Conservation (phyloP, 768 basidiomycete genomes). For the Leccinum ochraceum region DNA sequence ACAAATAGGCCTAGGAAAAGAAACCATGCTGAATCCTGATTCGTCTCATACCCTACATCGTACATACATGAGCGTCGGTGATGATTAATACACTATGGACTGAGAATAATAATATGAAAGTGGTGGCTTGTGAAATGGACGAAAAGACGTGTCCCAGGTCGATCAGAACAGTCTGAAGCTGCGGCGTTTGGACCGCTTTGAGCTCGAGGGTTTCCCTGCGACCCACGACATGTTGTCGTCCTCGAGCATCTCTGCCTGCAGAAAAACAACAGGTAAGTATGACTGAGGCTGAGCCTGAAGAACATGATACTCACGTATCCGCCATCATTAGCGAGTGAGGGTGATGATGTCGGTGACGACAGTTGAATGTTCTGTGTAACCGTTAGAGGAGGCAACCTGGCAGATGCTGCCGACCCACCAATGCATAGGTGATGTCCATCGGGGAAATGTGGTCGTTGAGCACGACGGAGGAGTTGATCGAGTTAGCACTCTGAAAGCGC, state of each 20-base stretch:
- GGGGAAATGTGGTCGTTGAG: slow-evolving; percentile 21
- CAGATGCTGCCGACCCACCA: slow-evolving; percentile 17
- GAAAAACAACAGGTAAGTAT: background rate
- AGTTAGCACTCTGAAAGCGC: slow-evolving; percentile 21
- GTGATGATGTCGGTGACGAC: slow-evolving; percentile 10
- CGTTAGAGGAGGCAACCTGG: background rate
- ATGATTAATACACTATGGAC: slow-evolving; percentile 5
- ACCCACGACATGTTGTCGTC: slow-evolving; percentile 33
- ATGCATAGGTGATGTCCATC: slow-evolving; percentile 21
- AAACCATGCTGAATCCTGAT: background rate
- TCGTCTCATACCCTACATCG: slow-evolving; percentile 7
- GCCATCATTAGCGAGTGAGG: background rate
- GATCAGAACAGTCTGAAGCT: slow-evolving; percentile 15
- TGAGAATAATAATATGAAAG: slow-evolving; percentile 6
- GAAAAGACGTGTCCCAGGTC: background rate
- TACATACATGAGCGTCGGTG: slow-evolving; percentile 12
- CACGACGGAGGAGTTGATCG: slow-evolving; percentile 13
- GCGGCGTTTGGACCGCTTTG: slow-evolving; percentile 11
- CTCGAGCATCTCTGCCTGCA: slow-evolving; percentile 30
- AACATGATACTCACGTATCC: slow-evolving; percentile 19
- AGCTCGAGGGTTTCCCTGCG: slow-evolving; percentile 2
- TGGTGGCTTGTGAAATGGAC: background rate
- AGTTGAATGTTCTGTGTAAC: slow-evolving; percentile 11
- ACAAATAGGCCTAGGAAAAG: background rate
- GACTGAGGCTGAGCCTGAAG: background rate